Evolutionary conservation across 805 yeast genomes (phyloP).

Genomic region (Kuraishia cidri): DNA sequence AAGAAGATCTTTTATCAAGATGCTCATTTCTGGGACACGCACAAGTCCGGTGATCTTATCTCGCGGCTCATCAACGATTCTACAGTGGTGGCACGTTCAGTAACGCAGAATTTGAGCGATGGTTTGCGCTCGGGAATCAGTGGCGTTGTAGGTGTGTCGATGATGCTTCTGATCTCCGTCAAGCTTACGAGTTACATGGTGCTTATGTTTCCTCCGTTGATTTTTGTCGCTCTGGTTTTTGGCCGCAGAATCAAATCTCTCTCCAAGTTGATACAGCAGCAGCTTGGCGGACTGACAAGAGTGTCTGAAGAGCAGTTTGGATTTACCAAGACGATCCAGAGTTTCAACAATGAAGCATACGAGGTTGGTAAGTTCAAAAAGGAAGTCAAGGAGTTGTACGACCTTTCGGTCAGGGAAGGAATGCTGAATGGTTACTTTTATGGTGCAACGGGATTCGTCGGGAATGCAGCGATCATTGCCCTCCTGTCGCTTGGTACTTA

Average conservation of each 20-base stretch:
- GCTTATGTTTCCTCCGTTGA: constrained; percentile 74
- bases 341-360: constrained; percentile 76
- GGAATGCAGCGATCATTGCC: constrained; percentile 73
- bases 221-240: constrained; percentile 70
- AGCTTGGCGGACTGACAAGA: constrained; percentile 78
- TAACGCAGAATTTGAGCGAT: constrained; percentile 85
- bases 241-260: constrained; percentile 72
- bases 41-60: constrained; percentile 86
- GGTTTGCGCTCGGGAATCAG: constrained; percentile 81
- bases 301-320: constrained; percentile 87
- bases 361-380: constrained; percentile 71
- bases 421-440: constrained; percentile 65
- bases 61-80: constrained; percentile 86
- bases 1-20: constrained; percentile 77
- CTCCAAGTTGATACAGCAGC: constrained; percentile 72
- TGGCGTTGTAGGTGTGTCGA: constrained; percentile 78
- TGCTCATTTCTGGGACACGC: constrained; percentile 80
- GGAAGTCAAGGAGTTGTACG: constrained; percentile 56
- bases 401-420: constrained; percentile 75
- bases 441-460: constrained; percentile 76
- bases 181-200: constrained; percentile 78
- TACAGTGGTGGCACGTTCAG: constrained; percentile 74
- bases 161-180: constrained; percentile 87
- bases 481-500: constrained; percentile 73
- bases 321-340: constrained; percentile 80